Percentiles rank a stretch among this genome's conserved stretches.
phyloP scores from a whole-genome alignment of 148 eudicot genomes.

The Camellia sinensis region DNA sequence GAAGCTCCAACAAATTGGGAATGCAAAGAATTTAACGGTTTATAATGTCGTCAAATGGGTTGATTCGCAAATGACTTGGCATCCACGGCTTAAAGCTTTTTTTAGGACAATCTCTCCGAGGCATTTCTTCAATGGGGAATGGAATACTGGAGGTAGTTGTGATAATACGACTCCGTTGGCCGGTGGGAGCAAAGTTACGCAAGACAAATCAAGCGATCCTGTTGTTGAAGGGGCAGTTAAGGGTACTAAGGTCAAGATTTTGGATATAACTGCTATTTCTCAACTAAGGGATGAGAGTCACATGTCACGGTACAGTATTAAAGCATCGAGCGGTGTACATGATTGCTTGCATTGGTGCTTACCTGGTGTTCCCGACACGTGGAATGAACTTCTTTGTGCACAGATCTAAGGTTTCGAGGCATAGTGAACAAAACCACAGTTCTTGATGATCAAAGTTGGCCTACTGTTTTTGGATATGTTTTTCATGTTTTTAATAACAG shows the following conservation, averaged over 20 bases:
- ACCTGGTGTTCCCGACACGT: slow-evolving; percentile 63
- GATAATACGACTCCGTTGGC: slow-evolving; percentile 56
- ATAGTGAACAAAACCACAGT: background rate
- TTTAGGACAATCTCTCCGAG: slow-evolving; percentile 62
- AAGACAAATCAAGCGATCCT: slow-evolving; percentile 51
- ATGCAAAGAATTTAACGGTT: slow-evolving; percentile 54
- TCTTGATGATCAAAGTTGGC: background rate
- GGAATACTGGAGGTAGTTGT: slow-evolving; percentile 68
- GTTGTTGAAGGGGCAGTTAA: slow-evolving; percentile 45
- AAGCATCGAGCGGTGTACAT: slow-evolving; percentile 40
- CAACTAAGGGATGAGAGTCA: slow-evolving; percentile 63
- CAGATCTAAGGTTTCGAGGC: slow-evolving; percentile 30
- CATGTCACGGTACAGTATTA: slow-evolving; percentile 50
- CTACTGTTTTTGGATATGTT: background rate
- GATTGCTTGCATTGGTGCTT: slow-evolving; percentile 77
- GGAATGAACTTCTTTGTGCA: slow-evolving; percentile 64
- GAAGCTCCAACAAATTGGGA: slow-evolving; percentile 43
- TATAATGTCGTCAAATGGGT: slow-evolving; percentile 45
- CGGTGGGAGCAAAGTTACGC: slow-evolving; percentile 44
- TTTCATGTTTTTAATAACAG: background rate
- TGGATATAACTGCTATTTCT: slow-evolving; percentile 59
- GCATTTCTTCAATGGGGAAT: slow-evolving; percentile 61
- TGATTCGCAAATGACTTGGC: slow-evolving; percentile 43
- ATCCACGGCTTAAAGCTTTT: slow-evolving; percentile 47
- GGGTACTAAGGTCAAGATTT: slow-evolving; percentile 48